Evolutionary conservation across 495 filamentous ascomycete species (phyloP), one percentile per base, ranked within the genome.

Genomic region (Bacidia rubella): DNA sequence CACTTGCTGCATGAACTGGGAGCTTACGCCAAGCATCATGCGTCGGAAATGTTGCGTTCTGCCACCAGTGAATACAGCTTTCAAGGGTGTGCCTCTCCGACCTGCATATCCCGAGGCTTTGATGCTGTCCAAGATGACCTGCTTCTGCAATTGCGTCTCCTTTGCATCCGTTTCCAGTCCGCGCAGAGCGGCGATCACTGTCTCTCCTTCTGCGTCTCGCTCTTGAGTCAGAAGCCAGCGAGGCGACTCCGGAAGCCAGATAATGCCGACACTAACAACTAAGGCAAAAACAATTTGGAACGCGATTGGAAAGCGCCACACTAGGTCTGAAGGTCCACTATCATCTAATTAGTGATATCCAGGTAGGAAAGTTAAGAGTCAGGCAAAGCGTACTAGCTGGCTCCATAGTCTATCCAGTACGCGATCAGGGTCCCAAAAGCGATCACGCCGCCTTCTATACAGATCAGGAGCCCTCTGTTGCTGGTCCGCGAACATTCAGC

Each of bases 401-500:
- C 74, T 42, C 85, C 86, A 55, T 85, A 90, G 58, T 88, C 84
- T 52, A 90, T 73, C 86, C 86, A 90, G 69, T 90, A 90, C 23
- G 84, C 83, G 24, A 89, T 79, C 40, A 87, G 66, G 49, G 68
- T 70, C 55, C 86, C 86, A 50, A 90, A 85, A 40, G 85, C 85
- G 55, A 90, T 87, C 54, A 80, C 72, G 58, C 78, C 81, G 57
- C 87, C 87, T 60, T 90, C 84, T 51, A 90, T 87, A 68, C 85
- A 90, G 62, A 93, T 88, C 46, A 89, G 67, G 3, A 88, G 77
- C 52, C 86, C 87, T 58, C 86, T 77, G 64, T 90, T 90, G 58
- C 75, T 79, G 0, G 85, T 80, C 54, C 80, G 79, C 23, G 79
- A 82, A 65, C 83, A 85, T 62, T 86, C 82, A 10, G 82, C 84